A percentile compares a stretch with the other conserved stretches of the same genome.
Evolutionary conservation across 805 yeast species (phyloP).

Genomic region (Kluyveromyces nonfermentans): DNA sequence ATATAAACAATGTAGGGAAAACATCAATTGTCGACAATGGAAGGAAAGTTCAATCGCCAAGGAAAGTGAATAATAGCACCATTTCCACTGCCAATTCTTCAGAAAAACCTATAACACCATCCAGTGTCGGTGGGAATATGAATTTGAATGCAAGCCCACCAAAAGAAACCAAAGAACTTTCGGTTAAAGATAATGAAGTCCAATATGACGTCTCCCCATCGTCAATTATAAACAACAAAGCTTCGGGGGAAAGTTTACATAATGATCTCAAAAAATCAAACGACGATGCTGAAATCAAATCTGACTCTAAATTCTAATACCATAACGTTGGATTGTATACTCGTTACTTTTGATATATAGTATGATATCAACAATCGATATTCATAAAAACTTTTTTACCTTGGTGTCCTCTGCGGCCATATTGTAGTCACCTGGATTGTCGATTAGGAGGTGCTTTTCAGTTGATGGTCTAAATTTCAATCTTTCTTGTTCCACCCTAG

Average conservation of each 20-base stretch:
- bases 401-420: conserved; percentile 32
- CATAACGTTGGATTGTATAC: not conserved
- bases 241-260: not conserved
- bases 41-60: conserved; percentile 4
- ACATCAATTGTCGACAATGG: not conserved
- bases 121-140: not conserved
- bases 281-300: not conserved
- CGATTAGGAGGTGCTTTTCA: conserved; percentile 30
- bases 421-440: conserved; percentile 32
- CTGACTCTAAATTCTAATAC: not conserved
- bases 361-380: not conserved
- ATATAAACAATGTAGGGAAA: not conserved
- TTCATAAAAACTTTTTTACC: conserved; percentile 30
- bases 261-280: not conserved
- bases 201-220: conserved; percentile 1
- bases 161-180: not conserved
- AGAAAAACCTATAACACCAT: conserved; percentile 3
- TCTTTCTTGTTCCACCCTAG: conserved; percentile 20
- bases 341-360: not conserved
- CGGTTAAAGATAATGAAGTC: not conserved
- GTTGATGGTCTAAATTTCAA: conserved; percentile 25
- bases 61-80: conserved; percentile 2
- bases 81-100: conserved; percentile 1
- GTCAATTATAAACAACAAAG: not conserved
- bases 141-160: conserved; percentile 1